Base-by-base conservation (phyloP, 352 stramenopile genomes). In the Phytophthora hibernalis region DNA sequence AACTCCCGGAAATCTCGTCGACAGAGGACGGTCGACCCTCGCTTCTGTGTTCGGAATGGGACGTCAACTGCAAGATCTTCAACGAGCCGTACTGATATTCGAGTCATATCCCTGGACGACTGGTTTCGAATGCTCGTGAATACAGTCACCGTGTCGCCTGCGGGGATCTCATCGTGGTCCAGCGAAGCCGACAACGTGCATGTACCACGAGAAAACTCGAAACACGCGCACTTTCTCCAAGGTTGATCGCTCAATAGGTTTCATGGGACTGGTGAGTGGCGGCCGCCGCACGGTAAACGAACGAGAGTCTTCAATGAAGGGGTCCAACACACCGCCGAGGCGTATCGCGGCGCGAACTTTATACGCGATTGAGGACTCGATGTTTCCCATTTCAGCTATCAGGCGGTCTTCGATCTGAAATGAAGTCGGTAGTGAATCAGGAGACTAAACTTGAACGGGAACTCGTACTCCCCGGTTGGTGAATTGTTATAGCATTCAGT, bases 41-140 rank as follows among this genome's bases (percentile, higher is more conserved):
- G 35, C 24, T 68, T 68, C 28, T 62, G 43, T 1, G 60, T 68
- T 11, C 51, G 60, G n/a, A 68, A 68, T 28, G 51, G 60, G 20
- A 68, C 43, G 51, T 70, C 47, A 2, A 70, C 53, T 11, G 38
- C 61, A 4, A 70, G 37, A 24, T 74, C 52, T 22, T 74, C 47
- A 20, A 65, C 21, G 26, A 74, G 53, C 21, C 40, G 58, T 31
- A 66, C 16, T 11, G 37, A 52, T 2, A 74, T 57, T 11, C 21
- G 28, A 15, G 20, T 47, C 26, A 74, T 56, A 35, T 70, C 40
- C 28, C 54, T 53, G 15, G 53, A 57, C 16, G 65, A 61, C 13
- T 68, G 42, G 18, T 69, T 73, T 30, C 42, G 31, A 28, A 65
- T 30, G 38, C 30, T 54, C 4, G 45, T 65, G 18, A 61, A 59